Conservation (phyloP, 176 grass and related monocot species). For the Metroxylon sagu region DNA sequence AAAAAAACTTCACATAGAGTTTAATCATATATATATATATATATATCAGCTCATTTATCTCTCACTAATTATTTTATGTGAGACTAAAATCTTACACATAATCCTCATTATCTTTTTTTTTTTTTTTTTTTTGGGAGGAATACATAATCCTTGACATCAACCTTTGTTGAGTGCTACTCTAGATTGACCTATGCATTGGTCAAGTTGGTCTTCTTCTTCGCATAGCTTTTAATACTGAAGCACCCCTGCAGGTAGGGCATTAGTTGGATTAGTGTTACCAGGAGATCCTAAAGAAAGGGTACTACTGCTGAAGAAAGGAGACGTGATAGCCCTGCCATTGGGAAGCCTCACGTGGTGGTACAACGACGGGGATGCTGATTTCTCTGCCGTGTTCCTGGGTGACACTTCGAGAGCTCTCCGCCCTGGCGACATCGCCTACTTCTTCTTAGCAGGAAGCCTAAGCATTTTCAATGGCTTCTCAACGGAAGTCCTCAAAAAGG, state of each 20-base stretch:
- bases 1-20: too few species aligned
- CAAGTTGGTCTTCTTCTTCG: neutral
- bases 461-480: constrained; percentile 6
- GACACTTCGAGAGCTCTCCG: constrained; percentile 11
- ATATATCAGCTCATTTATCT: too few species aligned
- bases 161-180: too few species aligned
- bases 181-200: too few species aligned
- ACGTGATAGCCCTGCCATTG: constrained; percentile 8
- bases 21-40: too few species aligned
- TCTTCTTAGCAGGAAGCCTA: constrained; percentile 18
- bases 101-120: too few species aligned
- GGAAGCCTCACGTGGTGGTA: constrained; percentile 34
- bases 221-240: too few species aligned
- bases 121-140: too few species aligned
- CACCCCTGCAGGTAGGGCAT: neutral
- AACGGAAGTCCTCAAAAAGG: constrained; percentile 2
- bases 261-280: constrained; percentile 4
- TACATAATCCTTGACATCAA: too few species aligned
- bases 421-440: constrained; percentile 19
- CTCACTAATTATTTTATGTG: too few species aligned
- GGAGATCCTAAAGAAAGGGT: constrained; percentile 14
- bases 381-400: constrained; percentile 17
- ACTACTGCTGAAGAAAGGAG: constrained; percentile 8
- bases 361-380: constrained; percentile 2
- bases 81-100: too few species aligned